Evolutionary conservation across 192 early-diverging fungal genomes (phyloP), one percentile per base, ranked within the genome.

Genomic region (Oehlia diaphana): DNA sequence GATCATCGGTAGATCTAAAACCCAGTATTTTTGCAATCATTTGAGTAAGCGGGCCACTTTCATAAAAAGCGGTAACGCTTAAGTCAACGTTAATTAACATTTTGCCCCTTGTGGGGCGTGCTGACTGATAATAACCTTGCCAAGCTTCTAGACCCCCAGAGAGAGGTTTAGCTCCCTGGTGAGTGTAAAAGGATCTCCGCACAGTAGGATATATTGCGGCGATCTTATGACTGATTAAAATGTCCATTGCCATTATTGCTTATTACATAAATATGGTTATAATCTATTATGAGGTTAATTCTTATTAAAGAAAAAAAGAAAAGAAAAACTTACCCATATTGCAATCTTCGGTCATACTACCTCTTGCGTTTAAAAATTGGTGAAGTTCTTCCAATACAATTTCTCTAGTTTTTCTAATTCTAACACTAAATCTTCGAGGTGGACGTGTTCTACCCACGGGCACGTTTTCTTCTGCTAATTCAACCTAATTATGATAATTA

Each of bases 41-140:
- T 0, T 42, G 5, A 42, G 7, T 6, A 42, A 98, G 84, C 19
- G 91, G 87, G 2, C 94, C 90, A 7, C 87, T 79, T 66, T 87
- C 81, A 69, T 89, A 92, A 79, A 92, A 92, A 44, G 89, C 90
- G 16, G 91, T 93, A 7, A 91, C 87, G 5, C 87, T 87, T 0
- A 92, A 87, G 82, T 95, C 93, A 44, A 92, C 78, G 69, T 94
- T 94, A n/a, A 94, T 88, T 81, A 90, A 86, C 81, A 94, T 89
- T 14, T 79, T 81, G 1, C 82, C 88, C 86, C 61, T 42, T 7
- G 62, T 58, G 0, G 26, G 95, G 8, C 93, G 88, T 50, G 96
- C 89, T 42, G 92, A 94, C 67, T 96, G 95, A 76, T 95, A 96
- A 82, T 93, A 95, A n/a, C 97, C 97, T 78, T 92, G 91, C 97